Conservation (phyloP, 169 alveolate species). For the Ichthyophthirius multifiliis region DNA sequence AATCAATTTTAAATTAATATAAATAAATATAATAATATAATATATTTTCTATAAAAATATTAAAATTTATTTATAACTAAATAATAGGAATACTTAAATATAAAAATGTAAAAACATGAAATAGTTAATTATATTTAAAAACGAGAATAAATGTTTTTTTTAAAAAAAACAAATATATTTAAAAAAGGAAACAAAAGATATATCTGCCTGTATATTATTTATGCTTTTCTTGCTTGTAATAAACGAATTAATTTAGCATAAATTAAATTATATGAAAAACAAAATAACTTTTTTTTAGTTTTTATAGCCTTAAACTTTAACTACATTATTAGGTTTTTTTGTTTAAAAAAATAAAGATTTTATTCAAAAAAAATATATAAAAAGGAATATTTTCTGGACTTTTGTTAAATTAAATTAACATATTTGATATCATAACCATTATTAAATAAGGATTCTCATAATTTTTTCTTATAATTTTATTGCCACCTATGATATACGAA, state of each 20-base stretch:
- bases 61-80: too few species aligned
- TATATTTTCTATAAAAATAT: too few species aligned
- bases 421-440: not conserved
- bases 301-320: not conserved
- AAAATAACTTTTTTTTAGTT: not conserved
- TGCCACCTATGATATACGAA: conserved; percentile 72
- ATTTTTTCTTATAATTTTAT: conserved; percentile 48
- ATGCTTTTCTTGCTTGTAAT: not conserved
- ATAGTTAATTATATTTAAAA: too few species aligned
- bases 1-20: too few species aligned
- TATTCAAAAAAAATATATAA: not conserved
- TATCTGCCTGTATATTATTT: not conserved
- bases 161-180: too few species aligned
- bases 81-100: too few species aligned
- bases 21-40: too few species aligned
- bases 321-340: not conserved
- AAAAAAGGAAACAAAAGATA: not conserved
- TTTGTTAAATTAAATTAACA: not conserved
- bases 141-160: too few species aligned
- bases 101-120: too few species aligned
- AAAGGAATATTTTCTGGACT: not conserved
- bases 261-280: not conserved
- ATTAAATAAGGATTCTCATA: conserved; percentile 13
- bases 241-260: not conserved
- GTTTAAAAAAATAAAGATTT: not conserved